phyloP scores from a whole-genome alignment of 495 filamentous ascomycete species.

The Platismatia glauca region DNA sequence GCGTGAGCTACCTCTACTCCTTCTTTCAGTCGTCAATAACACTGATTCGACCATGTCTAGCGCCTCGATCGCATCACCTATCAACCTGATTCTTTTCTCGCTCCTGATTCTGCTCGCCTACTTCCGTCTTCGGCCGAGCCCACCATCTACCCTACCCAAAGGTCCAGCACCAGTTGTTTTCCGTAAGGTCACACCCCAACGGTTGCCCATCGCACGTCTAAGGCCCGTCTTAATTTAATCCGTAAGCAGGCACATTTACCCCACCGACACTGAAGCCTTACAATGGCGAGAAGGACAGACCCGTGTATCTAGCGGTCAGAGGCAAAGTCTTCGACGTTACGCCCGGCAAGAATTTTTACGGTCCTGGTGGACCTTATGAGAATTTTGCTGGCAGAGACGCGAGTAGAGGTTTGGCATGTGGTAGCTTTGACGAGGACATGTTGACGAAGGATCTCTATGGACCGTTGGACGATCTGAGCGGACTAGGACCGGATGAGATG shows the following conservation, averaged over 20 bases:
- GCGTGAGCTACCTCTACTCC: constrained; percentile 13
- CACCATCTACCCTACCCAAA: constrained; percentile 53
- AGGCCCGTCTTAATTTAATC: neutral
- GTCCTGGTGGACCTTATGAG: constrained; percentile 82
- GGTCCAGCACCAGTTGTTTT: constrained; percentile 72
- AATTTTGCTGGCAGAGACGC: constrained; percentile 96
- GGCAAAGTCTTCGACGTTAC: constrained; percentile 83
- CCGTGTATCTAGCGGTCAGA: constrained; percentile 78
- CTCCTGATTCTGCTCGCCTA: constrained; percentile 64
- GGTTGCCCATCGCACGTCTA: neutral
- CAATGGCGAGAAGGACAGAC: constrained; percentile 65
- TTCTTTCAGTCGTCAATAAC: neutral
- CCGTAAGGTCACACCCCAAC: constrained; percentile 30
- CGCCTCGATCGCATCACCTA: constrained; percentile 59
- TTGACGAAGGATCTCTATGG: constrained; percentile 84
- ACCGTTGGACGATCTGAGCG: constrained; percentile 73
- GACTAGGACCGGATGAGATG: constrained; percentile 65
- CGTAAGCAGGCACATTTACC: constrained; percentile 58
- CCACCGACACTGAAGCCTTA: constrained; percentile 77
- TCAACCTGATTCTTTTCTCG: constrained; percentile 67
- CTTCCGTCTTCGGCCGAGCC: constrained; percentile 53
- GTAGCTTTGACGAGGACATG: constrained; percentile 95
- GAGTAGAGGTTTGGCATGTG: constrained; percentile 78
- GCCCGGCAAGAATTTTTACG: constrained; percentile 81
- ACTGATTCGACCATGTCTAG: constrained; percentile 26